A percentile compares a stretch with the other conserved stretches of the same genome.
Conservation (phyloP, 2,329 filamentous ascomycete species). For the Cercospora nicotianae region DNA sequence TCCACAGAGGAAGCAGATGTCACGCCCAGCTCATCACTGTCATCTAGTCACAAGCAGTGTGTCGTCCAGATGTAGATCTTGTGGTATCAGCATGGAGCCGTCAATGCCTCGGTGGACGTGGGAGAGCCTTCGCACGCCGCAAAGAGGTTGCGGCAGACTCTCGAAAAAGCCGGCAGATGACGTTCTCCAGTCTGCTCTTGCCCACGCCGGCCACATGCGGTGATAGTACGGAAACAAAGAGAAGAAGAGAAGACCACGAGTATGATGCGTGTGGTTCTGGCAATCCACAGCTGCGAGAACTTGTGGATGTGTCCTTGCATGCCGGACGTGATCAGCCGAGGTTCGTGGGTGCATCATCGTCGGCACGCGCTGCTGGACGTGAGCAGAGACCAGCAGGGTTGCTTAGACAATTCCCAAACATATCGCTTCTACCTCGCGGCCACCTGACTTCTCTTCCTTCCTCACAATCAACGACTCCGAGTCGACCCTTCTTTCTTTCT, state of each 20-base stretch:
- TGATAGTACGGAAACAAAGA: background rate
- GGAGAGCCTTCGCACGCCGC: background rate
- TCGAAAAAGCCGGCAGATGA: constrained; percentile 1
- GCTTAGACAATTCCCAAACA: constrained; percentile 8
- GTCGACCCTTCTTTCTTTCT: constrained; percentile 13
- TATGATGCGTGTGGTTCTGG: background rate
- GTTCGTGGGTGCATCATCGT: constrained; percentile 4
- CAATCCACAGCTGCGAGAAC: background rate
- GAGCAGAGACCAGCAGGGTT: constrained; percentile 3
- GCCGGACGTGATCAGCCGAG: constrained; percentile 1
- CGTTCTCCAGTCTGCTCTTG: background rate
- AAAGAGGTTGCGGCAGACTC: background rate
- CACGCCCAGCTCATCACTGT: background rate
- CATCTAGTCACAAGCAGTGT: background rate
- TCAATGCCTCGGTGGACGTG: background rate
- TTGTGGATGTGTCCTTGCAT: background rate
- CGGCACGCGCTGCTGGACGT: constrained; percentile 4
- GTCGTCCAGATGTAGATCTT: background rate
- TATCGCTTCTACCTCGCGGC: constrained; percentile 1
- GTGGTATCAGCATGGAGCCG: background rate
- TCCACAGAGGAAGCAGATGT: background rate
- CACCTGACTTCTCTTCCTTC: background rate
- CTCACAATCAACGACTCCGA: constrained; percentile 7
- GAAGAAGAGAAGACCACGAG: background rate
- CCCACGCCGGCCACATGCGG: background rate